Base-by-base conservation (phyloP, 345 rosid species). In the Gynandropsis gynandra region DNA sequence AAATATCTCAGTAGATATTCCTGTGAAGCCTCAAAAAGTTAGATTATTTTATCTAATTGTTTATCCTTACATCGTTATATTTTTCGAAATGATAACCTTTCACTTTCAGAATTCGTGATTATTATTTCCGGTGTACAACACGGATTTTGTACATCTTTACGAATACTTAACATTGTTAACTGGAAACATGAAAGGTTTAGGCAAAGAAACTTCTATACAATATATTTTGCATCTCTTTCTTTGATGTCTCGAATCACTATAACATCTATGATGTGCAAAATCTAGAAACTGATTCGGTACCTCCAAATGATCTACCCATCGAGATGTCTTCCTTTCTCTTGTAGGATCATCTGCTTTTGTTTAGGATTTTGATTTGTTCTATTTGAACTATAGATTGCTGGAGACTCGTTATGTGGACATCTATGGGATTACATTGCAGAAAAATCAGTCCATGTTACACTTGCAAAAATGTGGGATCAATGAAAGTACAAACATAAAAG, bases 11-110 rank as follows among this genome's bases (percentile, higher is more conserved):
- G 34, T 80, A 47, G 72, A 76, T 11, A 66, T 82, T 50, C 92
- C 85, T 61, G 83, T 90, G 50, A 82, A 77, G 72, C 98, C 98
- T 59, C 75, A 94, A 16, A 90, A 90, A 92, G 96, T 86, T 27
- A 10, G 67, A 38, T 52, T 53, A 47, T 18, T 39, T 51, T 18
- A 5, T 20, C 37, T 45, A 3, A 10, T 60, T 48, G 20, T 59
- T 56, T 10, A 14, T 13, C 54, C 13, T 31, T 27, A 0, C 13
- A 16, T 37, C 48, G n/a, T n/a, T n/a, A n/a, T n/a, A n/a, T 38
- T 2, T 6, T 40, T 21, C 4, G 14, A 8, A 8, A 19, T 11
- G 18, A 45, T n/a, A 19, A 2, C 12, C 17, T 10, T 11, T n/a
- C 18, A 21, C 9, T 16, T 19, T 47, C 13, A 4, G 5, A 34